Evolutionary conservation across 192 early-diverging fungal species (phyloP), one percentile per base, ranked within the genome.

Genomic region (Umbelopsis vinacea): DNA sequence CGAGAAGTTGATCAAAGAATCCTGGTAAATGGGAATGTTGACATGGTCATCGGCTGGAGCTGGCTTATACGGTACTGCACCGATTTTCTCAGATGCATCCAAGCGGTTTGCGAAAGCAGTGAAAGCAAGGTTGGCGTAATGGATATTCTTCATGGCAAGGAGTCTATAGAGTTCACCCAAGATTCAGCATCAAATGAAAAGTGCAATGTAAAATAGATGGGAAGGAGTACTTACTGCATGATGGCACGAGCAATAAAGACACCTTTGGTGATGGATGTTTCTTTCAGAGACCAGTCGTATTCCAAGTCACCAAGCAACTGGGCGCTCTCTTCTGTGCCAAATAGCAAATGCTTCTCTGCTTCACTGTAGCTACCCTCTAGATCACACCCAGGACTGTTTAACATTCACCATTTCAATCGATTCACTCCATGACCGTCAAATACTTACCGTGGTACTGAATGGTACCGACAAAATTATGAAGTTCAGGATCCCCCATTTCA

Each of bases 311-410:
- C 96, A 15, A 90, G 74, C 22, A 89, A 84, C 68, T 83, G 80
- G 19, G 92, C 93, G 73, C 93, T 94, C 71, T 95, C 94, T 17
- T 88, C 52, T 9, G 92, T 93, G 47, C 96, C 96, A 26, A 94
- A 87, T 47, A 95, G 66, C 50, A 95, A 91, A 79, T 98, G 96
- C 68, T 81, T 76, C 76, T 98, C 96, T 52, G 96, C 95, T 60
- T 92, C 88, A 70, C 81, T 82, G 73, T 92, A 96, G 55, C 87
- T 78, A 46, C 83, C 85, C 52, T 93, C 93, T 88, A 73, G 69
- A 66, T 75, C 71, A 78, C 71, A 68, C n/a, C n/a, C 52, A 11
- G 3, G 29, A 29, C 29, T 29, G 29, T 29, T 29, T 29, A 29
- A 29, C 29, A 29, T 29, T 29, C 29, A 3, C 19, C 11, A 2